Base-by-base conservation (phyloP, 2,329 filamentous ascomycete genomes). In the Fusarium sp. region DNA sequence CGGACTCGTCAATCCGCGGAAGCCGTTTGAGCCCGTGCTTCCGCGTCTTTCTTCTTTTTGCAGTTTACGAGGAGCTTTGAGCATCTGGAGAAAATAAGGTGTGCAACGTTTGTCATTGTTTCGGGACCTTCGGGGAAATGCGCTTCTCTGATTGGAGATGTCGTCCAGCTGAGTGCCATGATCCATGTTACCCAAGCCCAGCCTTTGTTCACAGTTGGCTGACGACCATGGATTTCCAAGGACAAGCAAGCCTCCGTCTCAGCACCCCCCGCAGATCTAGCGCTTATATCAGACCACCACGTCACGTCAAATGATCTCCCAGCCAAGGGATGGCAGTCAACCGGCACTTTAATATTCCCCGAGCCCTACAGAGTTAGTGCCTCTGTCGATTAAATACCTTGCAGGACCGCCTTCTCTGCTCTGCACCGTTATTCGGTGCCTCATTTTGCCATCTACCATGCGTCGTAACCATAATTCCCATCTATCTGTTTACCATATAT, bases 261-360 rank as follows among this genome's bases (percentile, higher is more conserved):
- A 55, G 16, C 7, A 53, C 23, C 43, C 59, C 53, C 53, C 60
- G 54, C 61, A 58, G 34, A 18, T 46, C 27, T 64, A 58, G 59
- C 30, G 59, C 61, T 64, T 47, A 64, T 62, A 41, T 37, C 7
- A 37, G 21, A n/a, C 49, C 42, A 63, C 50, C 37, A 40, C 41
- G 40, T 45, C 40, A 34, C 37, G 37, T 43, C 40, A 59, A 53
- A n/a, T 55, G 23, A 58, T 53, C 49, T n/a, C 23, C 16, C 12
- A 37, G 23, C n/a, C 43, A 25, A 48, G 30, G 37, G 23, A 28
- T 20, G 5, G 21, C 34, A 37, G 34, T 37, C 34, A 37, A 37
- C 40, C 45, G 46, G 58, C 32, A 48, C 34, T 4, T 25, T 56
- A 7, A 48, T 49, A 63, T 58, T 59, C 49, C 32, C 45, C 59